A percentile compares a stretch with the other conserved stretches of the same genome.
phyloP scores from a whole-genome alignment of 2,329 filamentous ascomycete species.

The Diaporthe sp. region DNA sequence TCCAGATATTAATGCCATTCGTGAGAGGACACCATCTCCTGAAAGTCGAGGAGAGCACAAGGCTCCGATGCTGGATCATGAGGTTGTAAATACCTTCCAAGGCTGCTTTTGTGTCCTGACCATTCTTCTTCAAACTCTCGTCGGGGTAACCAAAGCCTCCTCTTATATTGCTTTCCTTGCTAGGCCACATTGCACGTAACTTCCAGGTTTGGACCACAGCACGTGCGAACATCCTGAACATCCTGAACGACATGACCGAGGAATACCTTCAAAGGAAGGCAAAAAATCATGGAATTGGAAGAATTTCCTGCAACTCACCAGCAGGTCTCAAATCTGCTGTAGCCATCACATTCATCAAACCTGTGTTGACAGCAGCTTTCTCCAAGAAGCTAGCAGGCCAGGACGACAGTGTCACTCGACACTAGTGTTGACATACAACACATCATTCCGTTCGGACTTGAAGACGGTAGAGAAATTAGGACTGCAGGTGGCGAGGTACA shows the following conservation, averaged over 20 bases:
- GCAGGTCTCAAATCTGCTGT: not conserved
- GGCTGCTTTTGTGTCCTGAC: too few species aligned
- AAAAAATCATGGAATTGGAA: not conserved
- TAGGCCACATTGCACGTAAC: not conserved
- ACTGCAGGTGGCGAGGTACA: not conserved
- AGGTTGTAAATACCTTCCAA: not conserved
- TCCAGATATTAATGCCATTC: not conserved
- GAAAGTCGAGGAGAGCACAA: not conserved
- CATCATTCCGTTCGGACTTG: not conserved
- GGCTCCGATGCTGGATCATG: not conserved
- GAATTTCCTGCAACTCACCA: not conserved
- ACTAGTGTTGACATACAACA: not conserved
- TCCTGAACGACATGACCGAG: too few species aligned
- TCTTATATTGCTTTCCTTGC: not conserved
- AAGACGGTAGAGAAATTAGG: not conserved
- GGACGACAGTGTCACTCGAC: not conserved
- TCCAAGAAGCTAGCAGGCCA: not conserved
- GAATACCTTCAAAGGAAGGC: too few species aligned
- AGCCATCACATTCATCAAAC: not conserved
- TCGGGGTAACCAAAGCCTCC: not conserved
- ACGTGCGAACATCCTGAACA: slow-evolving; percentile 8
- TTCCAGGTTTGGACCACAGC: not conserved
- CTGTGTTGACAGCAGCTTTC: not conserved
- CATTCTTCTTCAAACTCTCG: not conserved
- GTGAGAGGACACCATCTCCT: not conserved